These are phyloP conservation scores for Monosporascus sp. DNA, from an alignment of 2,329 filamentous ascomycete species.

Conservation along the genomic window DNA sequence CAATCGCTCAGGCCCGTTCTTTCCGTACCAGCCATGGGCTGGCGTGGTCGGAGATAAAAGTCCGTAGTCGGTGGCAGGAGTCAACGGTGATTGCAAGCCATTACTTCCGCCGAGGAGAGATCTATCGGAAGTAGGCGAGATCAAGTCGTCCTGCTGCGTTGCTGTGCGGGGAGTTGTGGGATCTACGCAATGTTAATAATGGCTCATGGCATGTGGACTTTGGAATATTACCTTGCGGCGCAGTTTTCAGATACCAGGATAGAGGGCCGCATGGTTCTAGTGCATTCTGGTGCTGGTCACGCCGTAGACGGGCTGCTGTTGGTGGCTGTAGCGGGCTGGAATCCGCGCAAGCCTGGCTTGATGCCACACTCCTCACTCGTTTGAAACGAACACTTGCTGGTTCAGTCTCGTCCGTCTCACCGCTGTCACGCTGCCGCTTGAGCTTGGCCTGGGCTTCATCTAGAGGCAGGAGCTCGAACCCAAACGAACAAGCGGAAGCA, in stretches of 20 bases:
- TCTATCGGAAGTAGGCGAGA: neutral
- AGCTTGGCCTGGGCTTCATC: constrained; percentile 17
- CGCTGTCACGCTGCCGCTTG: constrained; percentile 19
- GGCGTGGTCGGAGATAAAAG: neutral
- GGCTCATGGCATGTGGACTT: neutral
- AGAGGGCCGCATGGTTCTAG: constrained; percentile 5
- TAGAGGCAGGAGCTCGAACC: constrained; percentile 23
- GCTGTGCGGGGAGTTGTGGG: neutral
- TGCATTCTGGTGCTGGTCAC: constrained; percentile 6
- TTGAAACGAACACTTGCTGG: constrained; percentile 7
- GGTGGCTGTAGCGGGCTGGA: constrained; percentile 8
- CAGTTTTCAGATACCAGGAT: neutral
- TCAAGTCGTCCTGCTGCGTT: neutral
- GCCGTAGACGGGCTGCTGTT: constrained; percentile 1
- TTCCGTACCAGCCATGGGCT: neutral
- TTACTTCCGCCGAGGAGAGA: neutral
- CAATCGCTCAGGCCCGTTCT: neutral
- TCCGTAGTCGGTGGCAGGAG: neutral
- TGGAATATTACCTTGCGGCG: constrained; percentile 7
- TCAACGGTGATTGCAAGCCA: neutral
- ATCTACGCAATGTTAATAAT: neutral
- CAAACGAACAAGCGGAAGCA: constrained; percentile 15
- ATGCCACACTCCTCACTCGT: constrained; percentile 7
- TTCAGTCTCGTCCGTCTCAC: constrained; percentile 20
- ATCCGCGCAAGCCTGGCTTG: neutral